Conservation (phyloP, 2,329 filamentous ascomycete species). For the Triangularia verruculosa region DNA sequence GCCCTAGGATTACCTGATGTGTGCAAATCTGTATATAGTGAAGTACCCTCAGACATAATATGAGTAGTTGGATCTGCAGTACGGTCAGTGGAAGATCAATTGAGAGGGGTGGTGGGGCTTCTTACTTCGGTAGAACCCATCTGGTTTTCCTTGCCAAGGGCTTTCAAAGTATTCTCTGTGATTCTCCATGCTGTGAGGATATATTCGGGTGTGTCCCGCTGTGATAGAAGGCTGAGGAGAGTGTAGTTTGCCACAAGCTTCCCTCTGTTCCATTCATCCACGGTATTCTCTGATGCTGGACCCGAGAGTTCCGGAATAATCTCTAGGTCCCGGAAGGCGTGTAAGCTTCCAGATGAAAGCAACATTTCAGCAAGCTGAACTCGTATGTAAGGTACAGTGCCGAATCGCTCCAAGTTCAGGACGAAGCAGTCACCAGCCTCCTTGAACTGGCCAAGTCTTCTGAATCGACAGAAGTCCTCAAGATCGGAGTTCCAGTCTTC, state of each 20-base stretch:
- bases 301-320: not conserved
- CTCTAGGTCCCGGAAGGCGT: not conserved
- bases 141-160: not conserved
- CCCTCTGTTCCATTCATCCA: not conserved
- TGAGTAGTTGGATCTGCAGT: slow-evolving; percentile 14
- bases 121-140: slow-evolving; percentile 22
- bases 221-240: slow-evolving; percentile 16
- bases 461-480: not conserved
- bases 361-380: not conserved
- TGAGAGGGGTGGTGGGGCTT: too few species aligned
- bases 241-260: slow-evolving; percentile 13
- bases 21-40: slow-evolving; percentile 3
- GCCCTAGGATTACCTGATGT: not conserved
- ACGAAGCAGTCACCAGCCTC: not conserved
- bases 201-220: not conserved
- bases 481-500: not conserved
- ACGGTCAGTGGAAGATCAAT: not conserved
- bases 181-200: not conserved
- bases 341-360: not conserved
- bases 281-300: not conserved
- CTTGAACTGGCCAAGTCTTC: not conserved
- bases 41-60: slow-evolving; percentile 12
- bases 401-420: not conserved
- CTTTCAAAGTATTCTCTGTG: not conserved
- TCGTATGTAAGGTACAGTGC: not conserved